These are phyloP conservation scores for Zygotorulaspora danielsina DNA, from an alignment of 805 yeast species.

Conservation along the genomic window DNA sequence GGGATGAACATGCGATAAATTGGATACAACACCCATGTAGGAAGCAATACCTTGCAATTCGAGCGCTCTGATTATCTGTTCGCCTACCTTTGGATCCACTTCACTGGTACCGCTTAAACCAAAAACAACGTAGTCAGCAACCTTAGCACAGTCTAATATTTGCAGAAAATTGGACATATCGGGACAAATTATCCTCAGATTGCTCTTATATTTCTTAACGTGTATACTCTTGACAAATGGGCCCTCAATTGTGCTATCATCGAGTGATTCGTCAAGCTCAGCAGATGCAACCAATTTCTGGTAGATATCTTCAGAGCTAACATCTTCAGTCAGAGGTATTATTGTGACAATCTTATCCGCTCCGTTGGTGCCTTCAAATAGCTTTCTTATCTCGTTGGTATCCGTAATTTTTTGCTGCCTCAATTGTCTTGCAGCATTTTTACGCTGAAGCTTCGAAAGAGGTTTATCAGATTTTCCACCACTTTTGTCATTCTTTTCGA, in stretches of 20 bases:
- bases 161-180: slow-evolving; percentile 60
- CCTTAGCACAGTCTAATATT: slow-evolving; percentile 79
- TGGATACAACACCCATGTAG: slow-evolving; percentile 72
- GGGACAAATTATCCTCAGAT: slow-evolving; percentile 68
- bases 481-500: slow-evolving; percentile 57
- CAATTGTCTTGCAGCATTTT: slow-evolving; percentile 72
- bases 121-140: slow-evolving; percentile 84
- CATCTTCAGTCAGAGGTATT: slow-evolving; percentile 71
- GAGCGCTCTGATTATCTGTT: slow-evolving; percentile 80
- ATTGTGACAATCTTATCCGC: slow-evolving; percentile 82
- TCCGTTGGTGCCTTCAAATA: slow-evolving; percentile 77
- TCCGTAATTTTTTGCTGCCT: slow-evolving; percentile 66
- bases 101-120: slow-evolving; percentile 86
- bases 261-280: slow-evolving; percentile 36
- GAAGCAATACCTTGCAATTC: slow-evolving; percentile 90
- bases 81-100: slow-evolving; percentile 76
- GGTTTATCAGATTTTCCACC: slow-evolving; percentile 35
- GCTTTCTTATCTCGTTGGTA: slow-evolving; percentile 52
- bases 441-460: slow-evolving; percentile 58
- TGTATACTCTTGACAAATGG: slow-evolving; percentile 52
- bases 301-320: slow-evolving; percentile 54
- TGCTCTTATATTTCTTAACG: slow-evolving; percentile 67
- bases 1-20: slow-evolving; percentile 60
- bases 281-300: slow-evolving; percentile 43
- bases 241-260: slow-evolving; percentile 32